Base-by-base conservation (phyloP, 768 basidiomycete species). In the Terana coerulea region DNA sequence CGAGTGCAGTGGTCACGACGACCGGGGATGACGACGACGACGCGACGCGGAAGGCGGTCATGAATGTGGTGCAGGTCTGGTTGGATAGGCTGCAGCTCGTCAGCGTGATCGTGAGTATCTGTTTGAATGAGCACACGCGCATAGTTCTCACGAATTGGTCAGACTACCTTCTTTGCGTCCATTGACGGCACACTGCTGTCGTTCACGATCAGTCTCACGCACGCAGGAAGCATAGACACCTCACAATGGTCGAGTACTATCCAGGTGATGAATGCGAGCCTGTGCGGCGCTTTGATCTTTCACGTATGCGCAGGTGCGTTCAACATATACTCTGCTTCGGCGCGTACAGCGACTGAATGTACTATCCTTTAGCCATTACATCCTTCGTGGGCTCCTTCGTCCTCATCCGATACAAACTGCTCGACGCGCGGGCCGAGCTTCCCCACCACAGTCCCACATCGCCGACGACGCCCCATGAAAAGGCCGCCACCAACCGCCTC, bases 131-230 rank as follows among this genome's bases (percentile, higher is more conserved):
- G n/a, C 14, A 21, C 28, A 40, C 49, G 41, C 36, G 2, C 1
- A 17, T 17, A 5, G 34, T 14, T 5, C 14, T 25, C 26, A 12
- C 24, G 53, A 47, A 19, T 29, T 37, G 5, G 19, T 12, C 47
- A 81, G 79, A 78, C 79, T 0, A 81, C 79, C 0, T 82, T 82
- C 61, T 81, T 81, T 49, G 80, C 80, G 2, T 73, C 78, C 0
- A 75, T 72, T 11, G 80, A 81, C 39, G 37, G 44, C 3, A 51
- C 54, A 6, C n/a, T 56, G 7, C 45, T 56, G 14, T 47, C 49
- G 7, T 51, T 52, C 36, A 44, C 44, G 26, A 51, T 25, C 8
- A 48, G 25, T 22, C 17, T 52, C 6, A 40, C 44, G 10, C 49
- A 47, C 22, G 11, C 42, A 17, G 30, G 37, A 26, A 22, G n/a